phyloP scores from a whole-genome alignment of 2,329 filamentous ascomycete species.

The Allantophomopsis cytisporea region DNA sequence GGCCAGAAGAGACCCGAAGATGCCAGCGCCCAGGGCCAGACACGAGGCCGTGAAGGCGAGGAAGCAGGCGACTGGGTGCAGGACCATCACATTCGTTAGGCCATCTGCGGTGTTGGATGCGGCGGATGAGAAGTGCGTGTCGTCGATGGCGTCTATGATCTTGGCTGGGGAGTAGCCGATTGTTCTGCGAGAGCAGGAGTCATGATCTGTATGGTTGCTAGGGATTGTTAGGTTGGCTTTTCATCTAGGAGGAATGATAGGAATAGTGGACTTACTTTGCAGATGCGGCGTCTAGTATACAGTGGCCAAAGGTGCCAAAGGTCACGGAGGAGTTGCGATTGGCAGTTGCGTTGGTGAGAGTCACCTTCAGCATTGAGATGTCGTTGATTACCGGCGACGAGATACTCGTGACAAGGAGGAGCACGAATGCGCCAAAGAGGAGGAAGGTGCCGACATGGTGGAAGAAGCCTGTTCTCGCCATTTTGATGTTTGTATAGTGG shows the following conservation, averaged over 20 bases:
- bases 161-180: slow-evolving; percentile 42
- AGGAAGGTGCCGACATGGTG: slow-evolving; percentile 45
- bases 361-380: slow-evolving; percentile 38
- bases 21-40: slow-evolving; percentile 34
- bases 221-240: slow-evolving; percentile 1
- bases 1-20: slow-evolving; percentile 36
- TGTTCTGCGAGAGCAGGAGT: slow-evolving; percentile 30
- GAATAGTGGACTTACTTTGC: slow-evolving; percentile 11
- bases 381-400: slow-evolving; percentile 43
- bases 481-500: not conserved
- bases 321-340: slow-evolving; percentile 24
- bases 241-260: not conserved
- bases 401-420: slow-evolving; percentile 44
- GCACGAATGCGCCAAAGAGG: slow-evolving; percentile 37
- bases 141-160: slow-evolving; percentile 22
- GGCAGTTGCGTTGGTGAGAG: slow-evolving; percentile 22
- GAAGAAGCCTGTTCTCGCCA: slow-evolving; percentile 19
- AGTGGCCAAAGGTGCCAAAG: slow-evolving; percentile 50
- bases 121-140: slow-evolving; percentile 28
- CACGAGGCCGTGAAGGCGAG: slow-evolving; percentile 45
- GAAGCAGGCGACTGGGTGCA: slow-evolving; percentile 46
- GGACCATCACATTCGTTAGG: slow-evolving; percentile 44
- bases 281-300: slow-evolving; percentile 21
- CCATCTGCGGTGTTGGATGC: slow-evolving; percentile 28
- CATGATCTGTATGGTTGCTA: slow-evolving; percentile 16